These are phyloP conservation scores for Nitzschia sp. DNA, from an alignment of 108 stramenopile species.

Conservation along the genomic window DNA sequence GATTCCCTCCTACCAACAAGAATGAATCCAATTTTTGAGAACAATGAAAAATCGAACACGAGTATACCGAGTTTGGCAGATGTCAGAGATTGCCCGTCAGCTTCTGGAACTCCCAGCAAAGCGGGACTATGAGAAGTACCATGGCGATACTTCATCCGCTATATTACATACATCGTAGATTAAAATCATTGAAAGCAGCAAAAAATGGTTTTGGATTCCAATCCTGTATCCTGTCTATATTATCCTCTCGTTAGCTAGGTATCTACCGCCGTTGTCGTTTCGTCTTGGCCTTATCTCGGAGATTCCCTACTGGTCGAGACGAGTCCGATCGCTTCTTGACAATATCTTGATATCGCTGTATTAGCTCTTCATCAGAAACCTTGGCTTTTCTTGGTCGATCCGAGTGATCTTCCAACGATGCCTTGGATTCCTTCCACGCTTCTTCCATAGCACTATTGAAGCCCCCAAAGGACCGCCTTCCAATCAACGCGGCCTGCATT, in stretches of 20 bases:
- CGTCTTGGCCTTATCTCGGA: constrained; percentile 20
- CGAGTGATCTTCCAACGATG: background rate
- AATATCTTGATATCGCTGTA: constrained; percentile 65
- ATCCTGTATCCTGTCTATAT: too few species aligned
- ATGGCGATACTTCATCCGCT: too few species aligned
- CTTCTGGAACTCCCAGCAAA: background rate
- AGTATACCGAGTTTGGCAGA: background rate
- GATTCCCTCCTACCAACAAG: background rate
- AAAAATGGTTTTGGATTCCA: too few species aligned
- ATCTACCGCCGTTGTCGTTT: constrained; percentile 13
- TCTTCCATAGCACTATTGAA: constrained; percentile 54
- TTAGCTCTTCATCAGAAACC: constrained; percentile 72
- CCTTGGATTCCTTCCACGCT: constrained; percentile 60
- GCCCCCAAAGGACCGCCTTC: constrained; percentile 72
- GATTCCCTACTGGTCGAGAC: constrained; percentile 14
- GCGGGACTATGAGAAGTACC: too few species aligned
- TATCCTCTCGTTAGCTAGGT: too few species aligned
- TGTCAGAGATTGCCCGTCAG: background rate
- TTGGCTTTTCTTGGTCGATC: background rate
- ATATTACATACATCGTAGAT: too few species aligned
- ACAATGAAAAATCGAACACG: background rate
- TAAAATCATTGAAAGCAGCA: too few species aligned
- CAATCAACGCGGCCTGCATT: constrained; percentile 55
- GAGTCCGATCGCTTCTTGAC: constrained; percentile 39
- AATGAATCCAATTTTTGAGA: too few species aligned